A percentile compares a stretch with the other conserved stretches of the same genome.
phyloP scores from a whole-genome alignment of 2,329 filamentous ascomycete species.

The Sphaceloma murrayae region DNA sequence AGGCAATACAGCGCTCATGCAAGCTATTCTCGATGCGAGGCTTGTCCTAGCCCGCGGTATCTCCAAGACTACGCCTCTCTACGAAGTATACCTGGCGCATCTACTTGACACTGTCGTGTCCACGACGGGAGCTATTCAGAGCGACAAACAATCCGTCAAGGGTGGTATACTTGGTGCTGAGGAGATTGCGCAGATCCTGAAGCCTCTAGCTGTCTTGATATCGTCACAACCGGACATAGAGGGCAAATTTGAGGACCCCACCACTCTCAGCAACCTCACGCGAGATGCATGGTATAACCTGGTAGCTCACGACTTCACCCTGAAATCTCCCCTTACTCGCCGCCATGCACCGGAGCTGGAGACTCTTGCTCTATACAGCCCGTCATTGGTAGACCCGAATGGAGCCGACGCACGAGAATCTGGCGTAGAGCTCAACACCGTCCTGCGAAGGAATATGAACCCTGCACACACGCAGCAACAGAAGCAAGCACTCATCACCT shows the following conservation, averaged over 20 bases:
- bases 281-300: constrained; percentile 98
- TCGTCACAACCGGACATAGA: constrained; percentile 45
- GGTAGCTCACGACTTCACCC: constrained; percentile 80
- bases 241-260: constrained; percentile 40
- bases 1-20: constrained; percentile 55
- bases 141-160: constrained; percentile 61
- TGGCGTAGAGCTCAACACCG: constrained; percentile 92
- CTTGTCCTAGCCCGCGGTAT: constrained; percentile 65
- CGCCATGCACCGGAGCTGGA: constrained; percentile 68
- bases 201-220: constrained; percentile 78
- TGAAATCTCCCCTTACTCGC: constrained; percentile 62
- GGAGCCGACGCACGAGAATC: constrained; percentile 85
- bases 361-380: constrained; percentile 76
- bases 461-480: constrained; percentile 68
- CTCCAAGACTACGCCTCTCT: constrained; percentile 60
- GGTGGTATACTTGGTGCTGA: constrained; percentile 62
- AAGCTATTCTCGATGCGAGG: constrained; percentile 71
- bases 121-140: constrained; percentile 52
- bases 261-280: constrained; percentile 46
- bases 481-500: constrained; percentile 64
- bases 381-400: constrained; percentile 78
- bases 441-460: constrained; percentile 76
- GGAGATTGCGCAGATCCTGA: constrained; percentile 79
- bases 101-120: constrained; percentile 80
- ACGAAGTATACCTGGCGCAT: constrained; percentile 73